Percentiles rank a stretch among this genome's conserved stretches.
Conservation (phyloP, 768 basidiomycete species). For the Exidia glandulosa region DNA sequence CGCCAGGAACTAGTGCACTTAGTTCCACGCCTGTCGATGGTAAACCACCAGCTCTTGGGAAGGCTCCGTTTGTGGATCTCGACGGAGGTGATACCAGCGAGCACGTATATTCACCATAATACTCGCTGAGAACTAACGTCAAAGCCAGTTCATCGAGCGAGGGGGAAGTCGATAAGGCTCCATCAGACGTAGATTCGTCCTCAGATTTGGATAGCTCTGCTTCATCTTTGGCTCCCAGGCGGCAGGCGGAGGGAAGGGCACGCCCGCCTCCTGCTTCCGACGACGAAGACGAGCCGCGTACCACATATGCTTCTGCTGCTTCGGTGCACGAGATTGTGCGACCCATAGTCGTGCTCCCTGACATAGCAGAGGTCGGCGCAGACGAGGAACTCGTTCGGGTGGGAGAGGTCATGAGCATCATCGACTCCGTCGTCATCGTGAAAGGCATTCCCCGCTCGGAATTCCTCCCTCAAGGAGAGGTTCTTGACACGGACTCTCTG, state of each 20-base stretch:
- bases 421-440: slow-evolving; percentile 65
- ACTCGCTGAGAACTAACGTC: too few relatives aligned
- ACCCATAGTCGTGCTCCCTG: slow-evolving; percentile 32
- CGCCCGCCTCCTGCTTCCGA: background rate
- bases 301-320: slow-evolving; percentile 2
- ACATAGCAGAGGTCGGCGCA: slow-evolving; percentile 47
- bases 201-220: background rate
- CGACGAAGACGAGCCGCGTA: slow-evolving; percentile 4
- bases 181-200: background rate
- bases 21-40: too few relatives aligned
- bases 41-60: background rate
- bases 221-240: background rate
- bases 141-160: background rate
- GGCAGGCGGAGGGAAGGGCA: background rate
- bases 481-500: slow-evolving; percentile 82
- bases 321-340: slow-evolving; percentile 31
- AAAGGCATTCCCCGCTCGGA: slow-evolving; percentile 41
- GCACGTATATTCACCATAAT: background rate
- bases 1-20: too few relatives aligned
- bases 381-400: slow-evolving; percentile 63
- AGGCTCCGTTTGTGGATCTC: background rate
- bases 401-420: slow-evolving; percentile 66
- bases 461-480: slow-evolving; percentile 37
- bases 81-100: background rate
- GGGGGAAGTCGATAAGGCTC: background rate